These are phyloP conservation scores for Lactarius vividus DNA, from an alignment of 768 basidiomycete genomes.

Conservation along the genomic window DNA sequence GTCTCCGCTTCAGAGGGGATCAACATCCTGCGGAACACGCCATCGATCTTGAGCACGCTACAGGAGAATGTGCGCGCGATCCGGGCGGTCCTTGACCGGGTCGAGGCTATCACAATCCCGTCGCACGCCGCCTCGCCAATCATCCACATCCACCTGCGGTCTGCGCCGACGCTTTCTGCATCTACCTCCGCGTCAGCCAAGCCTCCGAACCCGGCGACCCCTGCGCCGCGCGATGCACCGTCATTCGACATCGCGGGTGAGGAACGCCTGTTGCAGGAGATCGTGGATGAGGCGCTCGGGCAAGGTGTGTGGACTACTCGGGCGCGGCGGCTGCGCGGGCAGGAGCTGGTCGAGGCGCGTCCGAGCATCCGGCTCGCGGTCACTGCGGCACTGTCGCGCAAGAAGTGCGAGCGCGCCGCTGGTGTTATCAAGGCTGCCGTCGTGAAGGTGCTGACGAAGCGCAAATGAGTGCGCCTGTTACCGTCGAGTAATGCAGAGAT, in stretches of 20 bases:
- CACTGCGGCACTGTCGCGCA: conserved; percentile 73
- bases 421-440: conserved; percentile 68
- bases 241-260: conserved; percentile 61
- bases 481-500: too few species aligned
- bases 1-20: conserved; percentile 87
- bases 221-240: conserved; percentile 45
- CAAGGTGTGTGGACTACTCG: conserved; percentile 87
- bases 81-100: too few species aligned
- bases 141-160: conserved; percentile 79
- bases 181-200: conserved; percentile 35
- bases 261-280: conserved; percentile 82
- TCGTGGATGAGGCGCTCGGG: conserved; percentile 80
- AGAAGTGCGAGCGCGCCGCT: conserved; percentile 90
- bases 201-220: conserved; percentile 50
- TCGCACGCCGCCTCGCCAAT: conserved; percentile 85
- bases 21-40: conserved; percentile 69
- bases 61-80: conserved; percentile 88
- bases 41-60: conserved; percentile 69
- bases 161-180: conserved; percentile 28
- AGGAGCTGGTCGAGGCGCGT: conserved; percentile 77
- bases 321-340: conserved; percentile 75
- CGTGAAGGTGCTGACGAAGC: neutral
- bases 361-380: conserved; percentile 87
- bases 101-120: too few species aligned
- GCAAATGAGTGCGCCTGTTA: too few species aligned